Evolutionary conservation across 768 basidiomycete species (phyloP), one percentile per base, ranked within the genome.

Genomic region (Tricholoma furcatifolium): DNA sequence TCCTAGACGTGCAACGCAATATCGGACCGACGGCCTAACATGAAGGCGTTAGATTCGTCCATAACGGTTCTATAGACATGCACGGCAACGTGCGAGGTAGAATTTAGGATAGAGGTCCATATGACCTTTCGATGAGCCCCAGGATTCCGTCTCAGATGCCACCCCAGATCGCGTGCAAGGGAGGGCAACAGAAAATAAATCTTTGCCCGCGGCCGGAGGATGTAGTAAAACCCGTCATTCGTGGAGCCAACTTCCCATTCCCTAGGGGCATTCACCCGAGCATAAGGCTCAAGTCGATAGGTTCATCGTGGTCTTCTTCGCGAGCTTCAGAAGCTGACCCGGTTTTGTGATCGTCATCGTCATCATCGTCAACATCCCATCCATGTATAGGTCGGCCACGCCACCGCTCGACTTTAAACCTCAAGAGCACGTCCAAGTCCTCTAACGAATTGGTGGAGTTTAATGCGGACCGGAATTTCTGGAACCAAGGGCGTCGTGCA

Each of bases 401-500:
- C 80, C 81, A 82, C 51, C 72, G 68, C 49, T 74, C 72, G 34
- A 81, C 75, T 59, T 72, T 78, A 27, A 55, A 62, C 47, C 61
- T 61, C 34, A 85, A 60, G 35, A 84, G 67, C 31, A 38, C 34
- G 54, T 79, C 76, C 40, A 85, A 71, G 23, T 79, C 79, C 27
- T 77, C 76, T 23, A 79, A 49, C 20, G 70, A 73, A 41, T 64
- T 60, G 45, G 80, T 79, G 20, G 59, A 63, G 39, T 64, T 64
- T 52, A 86, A 55, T 4, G 73, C 72, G 50, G 72, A 56, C 48
- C 80, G 75, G 66, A 86, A 84, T 58, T 79, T 80, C 15, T 68
- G 59, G 62, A 77, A 83, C 83, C 83, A 85, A 27, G 80, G 70
- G 27, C 75, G 74, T 49, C 83, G 76, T 50, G 64, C 68, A 52